A percentile compares a stretch with the other conserved stretches of the same genome.
Conservation (phyloP, 768 basidiomycete genomes). For the Holtermannia corniformis region DNA sequence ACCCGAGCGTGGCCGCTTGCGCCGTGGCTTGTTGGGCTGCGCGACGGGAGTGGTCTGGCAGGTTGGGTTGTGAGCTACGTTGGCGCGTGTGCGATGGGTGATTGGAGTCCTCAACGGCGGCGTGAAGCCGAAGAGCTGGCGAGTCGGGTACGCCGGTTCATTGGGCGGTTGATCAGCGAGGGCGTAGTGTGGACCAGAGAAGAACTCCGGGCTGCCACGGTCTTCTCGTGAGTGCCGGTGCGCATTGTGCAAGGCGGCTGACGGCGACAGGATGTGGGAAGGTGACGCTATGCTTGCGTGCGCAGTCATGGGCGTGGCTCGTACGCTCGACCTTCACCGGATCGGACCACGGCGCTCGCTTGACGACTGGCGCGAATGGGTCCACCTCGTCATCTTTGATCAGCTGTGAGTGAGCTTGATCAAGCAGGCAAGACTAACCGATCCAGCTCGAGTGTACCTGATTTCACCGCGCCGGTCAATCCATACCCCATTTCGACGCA, state of each 20-base stretch:
- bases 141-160: constrained; percentile 10
- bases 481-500: constrained; percentile 11
- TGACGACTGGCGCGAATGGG: constrained; percentile 39
- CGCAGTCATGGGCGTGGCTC: constrained; percentile 20
- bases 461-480: constrained; percentile 19
- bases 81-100: constrained; percentile 20
- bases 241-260: background rate
- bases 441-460: constrained; percentile 20
- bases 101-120: constrained; percentile 11
- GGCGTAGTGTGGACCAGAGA: constrained; percentile 22
- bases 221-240: constrained; percentile 22
- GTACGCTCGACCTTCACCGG: constrained; percentile 15
- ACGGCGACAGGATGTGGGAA: constrained; percentile 30
- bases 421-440: background rate
- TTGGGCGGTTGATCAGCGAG: constrained; percentile 17
- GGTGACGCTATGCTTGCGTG: constrained; percentile 19
- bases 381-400: constrained; percentile 33
- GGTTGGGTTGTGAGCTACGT: constrained; percentile 23
- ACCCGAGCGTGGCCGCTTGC: constrained; percentile 33
- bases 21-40: constrained; percentile 32
- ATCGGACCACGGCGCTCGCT: constrained; percentile 12
- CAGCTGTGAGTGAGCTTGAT: constrained; percentile 13
- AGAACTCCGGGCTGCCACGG: constrained; percentile 27
- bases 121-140: constrained; percentile 16
- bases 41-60: constrained; percentile 27